Evolutionary conservation across 495 filamentous ascomycete species (phyloP).

Genomic region (Penicillium dipodomyicola): DNA sequence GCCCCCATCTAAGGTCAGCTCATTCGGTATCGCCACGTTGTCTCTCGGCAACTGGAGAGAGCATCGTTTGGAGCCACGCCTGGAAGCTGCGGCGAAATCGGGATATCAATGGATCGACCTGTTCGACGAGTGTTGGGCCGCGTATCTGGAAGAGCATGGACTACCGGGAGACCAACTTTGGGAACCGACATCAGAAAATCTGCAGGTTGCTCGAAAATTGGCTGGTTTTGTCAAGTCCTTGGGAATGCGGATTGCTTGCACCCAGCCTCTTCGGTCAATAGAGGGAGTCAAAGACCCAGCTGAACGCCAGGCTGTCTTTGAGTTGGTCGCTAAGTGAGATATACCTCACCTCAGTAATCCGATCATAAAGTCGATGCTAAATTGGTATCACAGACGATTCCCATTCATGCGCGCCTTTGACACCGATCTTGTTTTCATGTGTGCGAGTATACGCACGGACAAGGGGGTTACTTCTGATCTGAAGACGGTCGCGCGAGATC

Average conservation of each 20-base stretch:
- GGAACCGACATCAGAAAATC: constrained; percentile 30
- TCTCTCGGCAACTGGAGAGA: constrained; percentile 34
- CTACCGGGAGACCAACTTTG: constrained; percentile 27
- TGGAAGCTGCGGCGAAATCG: constrained; percentile 31
- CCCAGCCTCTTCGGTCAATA: constrained; percentile 33
- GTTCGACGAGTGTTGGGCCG: constrained; percentile 41
- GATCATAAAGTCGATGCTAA: neutral
- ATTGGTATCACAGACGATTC: constrained; percentile 22
- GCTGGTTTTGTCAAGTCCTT: constrained; percentile 30
- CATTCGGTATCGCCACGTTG: constrained; percentile 31
- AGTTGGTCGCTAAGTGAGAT: constrained; percentile 27
- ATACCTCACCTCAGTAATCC: neutral
- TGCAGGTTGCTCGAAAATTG: constrained; percentile 28
- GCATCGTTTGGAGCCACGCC: constrained; percentile 28
- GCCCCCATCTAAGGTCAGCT: constrained; percentile 18
- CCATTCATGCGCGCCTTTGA: constrained; percentile 40
- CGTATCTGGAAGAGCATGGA: constrained; percentile 30
- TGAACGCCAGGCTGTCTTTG: constrained; percentile 21
- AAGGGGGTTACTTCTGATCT: constrained; percentile 32
- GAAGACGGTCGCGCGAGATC: constrained; percentile 28
- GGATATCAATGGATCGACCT: constrained; percentile 38
- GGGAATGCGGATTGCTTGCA: constrained; percentile 35
- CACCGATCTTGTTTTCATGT: constrained; percentile 38
- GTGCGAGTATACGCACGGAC: constrained; percentile 34
- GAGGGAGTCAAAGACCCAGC: constrained; percentile 30